Conservation (phyloP, 2,329 filamentous ascomycete genomes). For the Apiospora sp. region DNA sequence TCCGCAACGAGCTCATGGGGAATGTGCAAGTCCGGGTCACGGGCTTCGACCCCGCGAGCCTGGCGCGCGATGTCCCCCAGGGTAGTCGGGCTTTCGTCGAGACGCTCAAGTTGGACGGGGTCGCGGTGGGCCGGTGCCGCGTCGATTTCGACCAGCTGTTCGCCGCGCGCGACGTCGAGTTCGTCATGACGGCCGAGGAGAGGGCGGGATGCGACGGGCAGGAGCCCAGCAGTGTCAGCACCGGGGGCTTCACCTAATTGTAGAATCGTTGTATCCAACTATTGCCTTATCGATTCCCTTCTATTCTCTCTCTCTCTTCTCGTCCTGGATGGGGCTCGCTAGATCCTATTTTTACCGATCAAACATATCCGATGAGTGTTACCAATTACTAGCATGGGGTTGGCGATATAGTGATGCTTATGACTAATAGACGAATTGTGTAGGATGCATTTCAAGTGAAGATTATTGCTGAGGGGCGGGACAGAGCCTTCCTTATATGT, state of each 20-base stretch:
- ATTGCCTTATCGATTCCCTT: too few species aligned
- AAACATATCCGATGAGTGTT: too few species aligned
- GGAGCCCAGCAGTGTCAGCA: conserved; percentile 17
- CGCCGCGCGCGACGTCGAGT: conserved; percentile 15
- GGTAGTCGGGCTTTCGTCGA: conserved; percentile 9
- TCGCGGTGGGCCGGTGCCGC: conserved; percentile 12
- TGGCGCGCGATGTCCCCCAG: conserved; percentile 1
- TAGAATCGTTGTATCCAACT: neutral
- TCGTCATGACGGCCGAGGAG: conserved; percentile 9
- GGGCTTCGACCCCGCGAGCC: neutral
- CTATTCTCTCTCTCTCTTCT: neutral
- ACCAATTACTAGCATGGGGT: rapidly evolving
- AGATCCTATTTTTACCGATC: too few species aligned
- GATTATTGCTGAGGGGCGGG: too few species aligned
- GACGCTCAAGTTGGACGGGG: neutral
- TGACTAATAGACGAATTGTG: too few species aligned
- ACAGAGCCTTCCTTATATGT: neutral
- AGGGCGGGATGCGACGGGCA: conserved; percentile 9
- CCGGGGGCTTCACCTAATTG: neutral
- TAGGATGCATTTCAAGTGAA: too few species aligned
- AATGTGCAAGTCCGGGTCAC: neutral
- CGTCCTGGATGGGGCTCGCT: too few species aligned
- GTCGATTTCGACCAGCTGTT: neutral
- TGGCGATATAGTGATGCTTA: too few species aligned
- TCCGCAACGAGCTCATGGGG: conserved; percentile 19